These are phyloP conservation scores for Zychaea mexicana DNA, from an alignment of 371 early-diverging fungal species.

Conservation along the genomic window DNA sequence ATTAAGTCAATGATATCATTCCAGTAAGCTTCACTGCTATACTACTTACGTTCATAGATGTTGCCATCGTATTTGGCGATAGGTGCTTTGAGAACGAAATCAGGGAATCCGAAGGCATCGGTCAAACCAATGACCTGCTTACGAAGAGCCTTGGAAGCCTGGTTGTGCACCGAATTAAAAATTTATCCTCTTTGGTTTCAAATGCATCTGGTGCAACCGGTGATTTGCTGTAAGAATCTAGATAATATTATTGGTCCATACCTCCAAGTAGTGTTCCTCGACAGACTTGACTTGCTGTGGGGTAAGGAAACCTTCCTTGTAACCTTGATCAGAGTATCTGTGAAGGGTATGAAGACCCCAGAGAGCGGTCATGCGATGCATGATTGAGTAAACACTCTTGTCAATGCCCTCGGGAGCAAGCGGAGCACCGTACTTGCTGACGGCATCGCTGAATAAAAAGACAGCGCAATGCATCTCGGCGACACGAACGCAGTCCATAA, in stretches of 20 bases:
- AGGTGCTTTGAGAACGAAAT: constrained; percentile 69
- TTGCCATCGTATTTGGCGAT: constrained; percentile 68
- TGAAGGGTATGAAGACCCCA: constrained; percentile 46
- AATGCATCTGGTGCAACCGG: too few relatives aligned
- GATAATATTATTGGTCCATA: too few relatives aligned
- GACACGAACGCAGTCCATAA: constrained; percentile 40
- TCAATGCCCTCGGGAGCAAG: constrained; percentile 15
- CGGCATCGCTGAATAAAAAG: constrained; percentile 29
- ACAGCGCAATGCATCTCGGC: constrained; percentile 43
- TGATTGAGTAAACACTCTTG: constrained; percentile 26
- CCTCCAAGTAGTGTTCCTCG: constrained; percentile 44
- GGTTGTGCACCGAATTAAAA: constrained; percentile 6
- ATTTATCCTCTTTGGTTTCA: too few relatives aligned
- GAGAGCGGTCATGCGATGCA: constrained; percentile 32
- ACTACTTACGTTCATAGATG: constrained; percentile 52
- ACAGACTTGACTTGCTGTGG: constrained; percentile 51
- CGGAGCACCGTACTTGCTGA: constrained; percentile 26
- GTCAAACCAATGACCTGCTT: constrained; percentile 62
- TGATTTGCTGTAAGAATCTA: too few relatives aligned
- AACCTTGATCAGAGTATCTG: constrained; percentile 51
- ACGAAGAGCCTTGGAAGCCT: constrained; percentile 54
- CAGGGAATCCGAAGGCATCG: constrained; percentile 66
- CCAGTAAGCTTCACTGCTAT: too few relatives aligned
- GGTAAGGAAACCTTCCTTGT: constrained; percentile 53
- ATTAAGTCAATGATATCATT: neutral